Conservation (phyloP, 768 basidiomycete species). For the Floccularia luteovirens region DNA sequence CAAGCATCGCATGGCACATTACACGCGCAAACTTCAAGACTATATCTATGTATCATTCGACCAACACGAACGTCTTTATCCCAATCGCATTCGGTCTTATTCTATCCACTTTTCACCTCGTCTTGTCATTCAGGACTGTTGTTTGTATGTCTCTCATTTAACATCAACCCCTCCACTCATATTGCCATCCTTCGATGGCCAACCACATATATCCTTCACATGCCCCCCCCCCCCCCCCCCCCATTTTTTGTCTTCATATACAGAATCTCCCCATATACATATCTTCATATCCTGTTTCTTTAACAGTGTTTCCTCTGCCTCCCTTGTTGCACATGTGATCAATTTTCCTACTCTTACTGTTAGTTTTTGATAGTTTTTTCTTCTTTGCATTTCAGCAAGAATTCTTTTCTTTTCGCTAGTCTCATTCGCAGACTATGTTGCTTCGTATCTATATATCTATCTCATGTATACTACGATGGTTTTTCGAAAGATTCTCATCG, state of each 20-base stretch:
- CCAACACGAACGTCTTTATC: slow-evolving; percentile 11
- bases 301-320: slow-evolving; percentile 5
- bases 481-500: too few relatives aligned
- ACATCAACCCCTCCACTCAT: slow-evolving; percentile 7
- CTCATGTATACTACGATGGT: slow-evolving; percentile 2
- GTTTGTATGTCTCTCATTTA: slow-evolving; percentile 8
- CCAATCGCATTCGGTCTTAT: slow-evolving; percentile 10
- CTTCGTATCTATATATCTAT: slow-evolving; percentile 4
- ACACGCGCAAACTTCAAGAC: slow-evolving; percentile 12
- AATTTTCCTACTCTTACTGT: background rate
- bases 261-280: slow-evolving; percentile 5
- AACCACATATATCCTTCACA: slow-evolving; percentile 7
- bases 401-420: slow-evolving; percentile 1
- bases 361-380: background rate
- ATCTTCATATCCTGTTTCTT: slow-evolving; percentile 5
- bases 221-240: background rate
- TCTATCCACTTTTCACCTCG: slow-evolving; percentile 7
- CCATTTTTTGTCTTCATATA: background rate
- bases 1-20: slow-evolving; percentile 15
- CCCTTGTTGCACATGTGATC: slow-evolving; percentile 5
- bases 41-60: slow-evolving; percentile 23
- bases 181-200: slow-evolving; percentile 5
- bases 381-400: background rate
- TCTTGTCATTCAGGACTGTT: slow-evolving; percentile 7
- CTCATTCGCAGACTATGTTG: slow-evolving; percentile 4